Conservation (phyloP, 805 yeast species). For the Brettanomyces sp. region DNA sequence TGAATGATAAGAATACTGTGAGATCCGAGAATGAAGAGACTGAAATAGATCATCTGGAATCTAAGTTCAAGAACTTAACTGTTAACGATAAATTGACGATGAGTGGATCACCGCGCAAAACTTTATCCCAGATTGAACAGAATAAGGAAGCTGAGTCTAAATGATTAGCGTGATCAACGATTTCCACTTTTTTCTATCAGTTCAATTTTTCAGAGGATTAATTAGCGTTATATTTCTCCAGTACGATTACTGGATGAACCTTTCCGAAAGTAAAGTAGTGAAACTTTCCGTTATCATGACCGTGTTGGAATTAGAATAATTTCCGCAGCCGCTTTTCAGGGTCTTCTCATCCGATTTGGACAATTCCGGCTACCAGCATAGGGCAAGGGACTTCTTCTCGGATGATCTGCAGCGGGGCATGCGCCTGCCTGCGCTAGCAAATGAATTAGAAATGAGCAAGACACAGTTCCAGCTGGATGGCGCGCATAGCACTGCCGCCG, state of each 20-base stretch:
- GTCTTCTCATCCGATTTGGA: conserved; percentile 22
- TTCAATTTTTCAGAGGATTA: no score
- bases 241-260: no score
- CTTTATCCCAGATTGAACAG: no score
- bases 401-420: conserved; percentile 14
- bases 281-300: no score
- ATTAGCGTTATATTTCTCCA: no score
- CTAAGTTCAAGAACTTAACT: background rate
- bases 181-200: no score
- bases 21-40: background rate
- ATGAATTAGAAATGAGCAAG: background rate
- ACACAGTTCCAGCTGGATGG: background rate
- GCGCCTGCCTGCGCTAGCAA: conserved; percentile 9
- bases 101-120: background rate
- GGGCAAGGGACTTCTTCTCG: conserved; percentile 3
- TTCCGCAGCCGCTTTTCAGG: conserved; percentile 11
- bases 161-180: no score
- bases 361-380: conserved; percentile 9
- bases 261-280: no score
- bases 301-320: no score
- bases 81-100: background rate
- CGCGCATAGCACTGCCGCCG: background rate
- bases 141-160: no score
- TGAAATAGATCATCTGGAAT: background rate
- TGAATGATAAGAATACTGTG: conserved; percentile 43